Conservation (phyloP, 1,139 yeast genomes). For the Groenewaldozyma sp. region DNA sequence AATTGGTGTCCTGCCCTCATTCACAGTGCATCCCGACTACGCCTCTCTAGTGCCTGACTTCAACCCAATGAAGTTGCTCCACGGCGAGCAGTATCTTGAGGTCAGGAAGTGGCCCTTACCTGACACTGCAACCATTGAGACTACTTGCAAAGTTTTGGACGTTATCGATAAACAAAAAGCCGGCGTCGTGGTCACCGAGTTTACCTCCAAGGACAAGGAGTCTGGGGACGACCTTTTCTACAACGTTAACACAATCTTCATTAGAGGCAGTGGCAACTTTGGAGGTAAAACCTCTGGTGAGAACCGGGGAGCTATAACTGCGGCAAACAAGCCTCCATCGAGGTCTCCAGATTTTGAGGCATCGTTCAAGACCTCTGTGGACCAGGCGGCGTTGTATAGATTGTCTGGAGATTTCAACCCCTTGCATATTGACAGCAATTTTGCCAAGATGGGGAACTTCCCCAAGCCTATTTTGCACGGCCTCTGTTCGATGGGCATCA, state of each 20-base stretch:
- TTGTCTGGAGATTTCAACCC: conserved; percentile 94
- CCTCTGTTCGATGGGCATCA: conserved; percentile 76
- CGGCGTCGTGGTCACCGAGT: conserved; percentile 70
- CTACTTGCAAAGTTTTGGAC: conserved; percentile 59
- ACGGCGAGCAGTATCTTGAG: conserved; percentile 91
- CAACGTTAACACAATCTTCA: conserved; percentile 79
- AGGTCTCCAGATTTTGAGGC: conserved; percentile 60
- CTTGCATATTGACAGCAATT: conserved; percentile 83
- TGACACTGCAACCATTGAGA: conserved; percentile 46
- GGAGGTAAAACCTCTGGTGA: conserved; percentile 48
- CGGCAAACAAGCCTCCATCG: conserved; percentile 54
- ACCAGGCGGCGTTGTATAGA: conserved; percentile 86
- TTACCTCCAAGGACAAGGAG: conserved; percentile 57
- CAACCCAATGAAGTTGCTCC: conserved; percentile 76
- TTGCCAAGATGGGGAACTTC: conserved; percentile 86
- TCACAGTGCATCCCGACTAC: conserved; percentile 46
- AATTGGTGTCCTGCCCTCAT: conserved; percentile 78
- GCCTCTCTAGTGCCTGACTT: conserved; percentile 62
- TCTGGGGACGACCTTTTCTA: conserved; percentile 65
- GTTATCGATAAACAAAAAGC: conserved; percentile 84
- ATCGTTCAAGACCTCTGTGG: conserved; percentile 51
- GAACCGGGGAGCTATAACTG: conserved; percentile 49
- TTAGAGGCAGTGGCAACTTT: conserved; percentile 64
- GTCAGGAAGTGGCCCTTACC: conserved; percentile 76
- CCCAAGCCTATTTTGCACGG: conserved; percentile 89